A percentile compares a stretch with the other conserved stretches of the same genome.
Evolutionary conservation across 192 early-diverging fungal species (phyloP).

Genomic region (Podila verticillata): DNA sequence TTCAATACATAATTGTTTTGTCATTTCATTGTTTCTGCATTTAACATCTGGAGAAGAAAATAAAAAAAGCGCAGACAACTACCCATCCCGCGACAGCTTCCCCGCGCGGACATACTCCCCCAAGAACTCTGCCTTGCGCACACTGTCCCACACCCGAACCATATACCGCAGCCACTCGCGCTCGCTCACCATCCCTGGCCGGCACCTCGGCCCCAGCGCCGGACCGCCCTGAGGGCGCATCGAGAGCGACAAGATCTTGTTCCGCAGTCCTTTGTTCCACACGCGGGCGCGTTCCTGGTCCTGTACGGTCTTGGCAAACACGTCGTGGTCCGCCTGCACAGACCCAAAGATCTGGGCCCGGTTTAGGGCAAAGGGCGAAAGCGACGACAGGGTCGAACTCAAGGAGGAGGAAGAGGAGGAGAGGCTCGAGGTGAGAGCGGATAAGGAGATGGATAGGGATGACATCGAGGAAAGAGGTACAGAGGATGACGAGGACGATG

Average conservation of each 20-base stretch:
- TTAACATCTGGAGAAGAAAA: not conserved
- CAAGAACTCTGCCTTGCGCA: slow-evolving; percentile 38
- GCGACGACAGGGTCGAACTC: no score
- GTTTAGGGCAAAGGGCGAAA: slow-evolving; percentile 8
- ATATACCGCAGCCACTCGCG: slow-evolving; percentile 43
- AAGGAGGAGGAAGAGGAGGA: not conserved
- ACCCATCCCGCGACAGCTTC: slow-evolving; percentile 31
- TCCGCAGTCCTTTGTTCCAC: slow-evolving; percentile 30
- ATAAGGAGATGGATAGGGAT: not conserved
- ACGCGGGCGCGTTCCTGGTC: slow-evolving; percentile 32
- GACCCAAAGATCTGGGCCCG: not conserved
- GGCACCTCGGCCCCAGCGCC: slow-evolving; percentile 29
- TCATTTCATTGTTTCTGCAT: not conserved
- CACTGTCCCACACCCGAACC: slow-evolving; percentile 24
- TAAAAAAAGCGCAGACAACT: not conserved
- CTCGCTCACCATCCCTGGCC: slow-evolving; percentile 35
- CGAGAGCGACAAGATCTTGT: slow-evolving; percentile 40
- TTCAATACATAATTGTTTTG: not conserved
- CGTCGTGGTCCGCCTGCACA: slow-evolving; percentile 3
- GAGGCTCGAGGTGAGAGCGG: not conserved
- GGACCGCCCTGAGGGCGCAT: slow-evolving; percentile 44
- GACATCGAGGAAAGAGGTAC: not conserved
- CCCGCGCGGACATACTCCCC: slow-evolving; percentile 23
- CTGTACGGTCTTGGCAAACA: slow-evolving; percentile 10
- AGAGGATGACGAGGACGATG: not conserved